Evolutionary conservation across 176 grass and related monocot genomes (phyloP).

Genomic region (Guadua angustifolia): DNA sequence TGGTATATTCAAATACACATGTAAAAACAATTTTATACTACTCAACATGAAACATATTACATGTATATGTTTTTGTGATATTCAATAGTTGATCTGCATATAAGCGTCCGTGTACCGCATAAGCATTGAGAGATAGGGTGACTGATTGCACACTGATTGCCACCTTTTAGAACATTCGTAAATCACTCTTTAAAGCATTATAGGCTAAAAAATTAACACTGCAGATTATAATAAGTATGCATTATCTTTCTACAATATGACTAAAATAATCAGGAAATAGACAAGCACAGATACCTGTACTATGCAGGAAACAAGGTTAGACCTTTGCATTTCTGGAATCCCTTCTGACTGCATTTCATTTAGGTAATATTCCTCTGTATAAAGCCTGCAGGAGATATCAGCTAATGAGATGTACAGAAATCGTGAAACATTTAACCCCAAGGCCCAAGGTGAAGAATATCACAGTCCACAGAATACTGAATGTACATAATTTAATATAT

Average conservation of each 20-base stretch:
- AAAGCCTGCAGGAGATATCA: conserved; percentile 66
- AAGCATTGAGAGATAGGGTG: conserved; percentile 9
- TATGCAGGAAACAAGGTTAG: conserved; percentile 90
- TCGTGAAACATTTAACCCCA: background rate
- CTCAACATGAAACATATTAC: background rate
- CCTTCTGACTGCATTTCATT: conserved; percentile 91
- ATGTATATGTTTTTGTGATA: conserved; percentile 5
- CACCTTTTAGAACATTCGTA: conserved; percentile 6
- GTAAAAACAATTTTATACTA: background rate
- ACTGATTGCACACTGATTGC: too few relatives aligned
- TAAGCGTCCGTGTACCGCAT: background rate
- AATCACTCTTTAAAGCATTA: background rate
- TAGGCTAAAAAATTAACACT: background rate
- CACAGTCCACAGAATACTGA: conserved; percentile 3
- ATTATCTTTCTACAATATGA: conserved; percentile 14
- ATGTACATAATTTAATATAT: conserved; percentile 2
- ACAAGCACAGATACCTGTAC: conserved; percentile 69
- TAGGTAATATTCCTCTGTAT: conserved; percentile 94
- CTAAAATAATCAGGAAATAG: conserved; percentile 28
- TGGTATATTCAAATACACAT: background rate
- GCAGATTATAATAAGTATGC: background rate
- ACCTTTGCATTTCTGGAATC: conserved; percentile 95
- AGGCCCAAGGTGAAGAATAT: background rate
- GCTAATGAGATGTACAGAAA: conserved; percentile 28
- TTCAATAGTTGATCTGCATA: conserved; percentile 6